phyloP scores from a whole-genome alignment of 2,329 filamentous ascomycete genomes.

The Hypomyces rosellus region DNA sequence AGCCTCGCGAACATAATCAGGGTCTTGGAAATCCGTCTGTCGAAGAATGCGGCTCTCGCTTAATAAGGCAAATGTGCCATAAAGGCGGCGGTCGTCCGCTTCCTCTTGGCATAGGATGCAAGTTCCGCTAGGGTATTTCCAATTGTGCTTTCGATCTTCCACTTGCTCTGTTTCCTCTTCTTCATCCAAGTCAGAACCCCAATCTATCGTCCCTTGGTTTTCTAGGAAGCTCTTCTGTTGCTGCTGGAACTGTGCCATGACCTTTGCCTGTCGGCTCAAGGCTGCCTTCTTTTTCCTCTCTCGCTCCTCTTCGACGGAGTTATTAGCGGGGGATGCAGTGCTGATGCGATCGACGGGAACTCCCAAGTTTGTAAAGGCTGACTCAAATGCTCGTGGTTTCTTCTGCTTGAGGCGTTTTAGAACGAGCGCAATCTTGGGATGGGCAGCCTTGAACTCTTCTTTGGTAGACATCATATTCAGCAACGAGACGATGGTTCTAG shows the following conservation, averaged over 20 bases:
- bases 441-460: conserved; percentile 73
- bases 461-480: conserved; percentile 56
- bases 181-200: conserved; percentile 72
- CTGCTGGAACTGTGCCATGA: conserved; percentile 97
- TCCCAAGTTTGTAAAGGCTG: conserved; percentile 56
- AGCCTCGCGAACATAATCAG: conserved; percentile 79
- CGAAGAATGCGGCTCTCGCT: conserved; percentile 80
- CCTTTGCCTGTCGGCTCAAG: conserved; percentile 78
- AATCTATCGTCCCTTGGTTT: conserved; percentile 80
- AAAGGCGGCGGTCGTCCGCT: conserved; percentile 79
- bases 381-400: conserved; percentile 65
- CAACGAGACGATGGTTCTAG: conserved; percentile 59
- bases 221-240: conserved; percentile 94
- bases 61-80: conserved; percentile 88
- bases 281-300: conserved; percentile 88
- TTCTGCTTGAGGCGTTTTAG: conserved; percentile 81
- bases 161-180: conserved; percentile 53
- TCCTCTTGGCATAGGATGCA: conserved; percentile 97
- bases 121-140: conserved; percentile 87
- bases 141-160: conserved; percentile 58
- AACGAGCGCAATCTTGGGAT: conserved; percentile 77
- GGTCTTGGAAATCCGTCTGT: conserved; percentile 75
- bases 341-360: conserved; percentile 73
- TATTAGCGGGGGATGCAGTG: conserved; percentile 71
- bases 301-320: conserved; percentile 62